A percentile compares a stretch with the other conserved stretches of the same genome.
Evolutionary conservation across 257 asterid species (phyloP).

Genomic region (Coffea canephora): DNA sequence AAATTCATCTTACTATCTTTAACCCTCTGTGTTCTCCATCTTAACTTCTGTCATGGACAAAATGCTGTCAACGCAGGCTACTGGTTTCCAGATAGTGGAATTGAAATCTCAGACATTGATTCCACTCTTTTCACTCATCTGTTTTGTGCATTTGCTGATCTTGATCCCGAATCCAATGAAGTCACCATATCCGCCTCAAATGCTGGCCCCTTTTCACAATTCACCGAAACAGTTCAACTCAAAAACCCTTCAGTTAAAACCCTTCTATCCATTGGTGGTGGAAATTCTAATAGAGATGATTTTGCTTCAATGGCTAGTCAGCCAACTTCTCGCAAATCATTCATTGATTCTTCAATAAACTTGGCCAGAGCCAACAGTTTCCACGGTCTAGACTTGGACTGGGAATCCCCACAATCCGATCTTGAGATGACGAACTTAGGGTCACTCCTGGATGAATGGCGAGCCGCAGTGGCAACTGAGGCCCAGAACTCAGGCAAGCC

Average conservation of each 20-base stretch:
- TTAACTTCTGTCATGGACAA: slow-evolving; percentile 28
- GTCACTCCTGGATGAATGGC: slow-evolving; percentile 37
- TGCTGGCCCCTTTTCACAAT: slow-evolving; percentile 32
- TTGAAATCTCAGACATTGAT: slow-evolving; percentile 11
- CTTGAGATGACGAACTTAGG: slow-evolving; percentile 43
- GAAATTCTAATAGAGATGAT: slow-evolving; percentile 9
- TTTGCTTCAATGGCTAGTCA: slow-evolving; percentile 42
- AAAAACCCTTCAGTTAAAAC: slow-evolving; percentile 42
- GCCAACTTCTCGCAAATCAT: slow-evolving; percentile 26
- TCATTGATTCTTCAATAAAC: slow-evolving; percentile 45
- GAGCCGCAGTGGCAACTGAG: slow-evolving; percentile 35
- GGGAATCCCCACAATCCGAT: slow-evolving; percentile 39
- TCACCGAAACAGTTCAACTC: slow-evolving; percentile 36
- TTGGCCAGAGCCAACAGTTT: slow-evolving; percentile 39
- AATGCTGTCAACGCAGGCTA: slow-evolving; percentile 39
- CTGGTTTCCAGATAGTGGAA: slow-evolving; percentile 33
- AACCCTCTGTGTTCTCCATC: slow-evolving; percentile 13
- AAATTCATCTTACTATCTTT: slow-evolving; percentile 10
- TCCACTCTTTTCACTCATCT: slow-evolving; percentile 52
- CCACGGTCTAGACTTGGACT: slow-evolving; percentile 46
- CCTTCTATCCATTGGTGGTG: slow-evolving; percentile 51
- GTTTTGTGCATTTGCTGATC: slow-evolving; percentile 51
- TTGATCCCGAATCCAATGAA: slow-evolving; percentile 34
- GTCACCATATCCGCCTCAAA: slow-evolving; percentile 35
- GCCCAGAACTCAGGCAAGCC: slow-evolving; percentile 22